These are phyloP conservation scores for Tricholoma matsutake DNA, from an alignment of 768 basidiomycete species.

Conservation along the genomic window DNA sequence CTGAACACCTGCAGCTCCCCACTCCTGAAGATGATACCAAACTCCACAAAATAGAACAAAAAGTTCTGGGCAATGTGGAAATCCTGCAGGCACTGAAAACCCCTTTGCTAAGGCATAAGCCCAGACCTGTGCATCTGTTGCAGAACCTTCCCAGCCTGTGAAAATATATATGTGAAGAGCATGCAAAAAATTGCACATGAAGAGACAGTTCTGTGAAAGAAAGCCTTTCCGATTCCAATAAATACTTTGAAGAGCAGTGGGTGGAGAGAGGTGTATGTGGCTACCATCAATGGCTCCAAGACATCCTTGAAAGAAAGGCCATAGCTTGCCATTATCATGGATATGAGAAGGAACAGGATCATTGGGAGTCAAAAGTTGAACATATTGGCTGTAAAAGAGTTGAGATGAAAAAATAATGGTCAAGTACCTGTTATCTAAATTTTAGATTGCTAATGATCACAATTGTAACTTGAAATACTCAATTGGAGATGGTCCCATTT, in stretches of 20 bases:
- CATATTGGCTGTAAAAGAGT: slow-evolving; percentile 16
- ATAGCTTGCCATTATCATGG: slow-evolving; percentile 25
- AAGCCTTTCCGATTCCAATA: slow-evolving; percentile 13
- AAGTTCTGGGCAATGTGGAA: neutral
- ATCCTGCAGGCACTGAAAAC: neutral
- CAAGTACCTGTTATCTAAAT: slow-evolving; percentile 9
- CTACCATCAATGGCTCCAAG: slow-evolving; percentile 14
- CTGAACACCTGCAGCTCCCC: neutral
- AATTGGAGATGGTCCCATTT: no score
- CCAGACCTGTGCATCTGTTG: slow-evolving; percentile 22
- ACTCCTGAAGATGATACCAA: neutral
- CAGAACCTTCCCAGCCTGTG: slow-evolving; percentile 29
- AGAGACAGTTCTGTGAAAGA: slow-evolving; percentile 29
- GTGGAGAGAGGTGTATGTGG: slow-evolving; percentile 9
- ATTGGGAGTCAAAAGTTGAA: slow-evolving; percentile 5
- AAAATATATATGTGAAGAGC: slow-evolving; percentile 24
- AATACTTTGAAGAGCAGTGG: slow-evolving; percentile 1
- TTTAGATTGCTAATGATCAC: neutral
- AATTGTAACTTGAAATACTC: no score
- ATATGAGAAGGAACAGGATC: slow-evolving; percentile 8
- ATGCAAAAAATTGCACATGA: slow-evolving; percentile 25
- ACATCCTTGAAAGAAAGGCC: slow-evolving; percentile 20
- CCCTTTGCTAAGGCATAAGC: neutral
- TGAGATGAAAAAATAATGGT: slow-evolving; percentile 5
- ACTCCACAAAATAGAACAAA: neutral